Percentiles rank a stretch among this genome's conserved stretches.
These are phyloP conservation scores for Nakazawaea ernobii DNA, from an alignment of 805 yeast genomes.

Conservation along the genomic window DNA sequence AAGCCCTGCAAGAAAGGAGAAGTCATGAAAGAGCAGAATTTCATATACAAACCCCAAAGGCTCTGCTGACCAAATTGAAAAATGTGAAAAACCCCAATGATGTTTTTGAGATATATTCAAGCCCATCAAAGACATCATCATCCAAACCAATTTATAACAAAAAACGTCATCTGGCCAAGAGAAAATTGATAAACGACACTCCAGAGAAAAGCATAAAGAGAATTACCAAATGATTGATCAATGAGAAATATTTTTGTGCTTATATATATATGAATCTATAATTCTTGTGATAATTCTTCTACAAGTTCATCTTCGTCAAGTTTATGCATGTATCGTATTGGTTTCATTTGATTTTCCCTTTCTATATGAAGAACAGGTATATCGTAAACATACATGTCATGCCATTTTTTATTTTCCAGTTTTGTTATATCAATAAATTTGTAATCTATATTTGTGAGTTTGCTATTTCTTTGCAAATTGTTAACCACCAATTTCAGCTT, in stretches of 20 bases:
- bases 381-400: slow-evolving; percentile 67
- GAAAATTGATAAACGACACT: neutral
- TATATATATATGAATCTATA: too few species aligned
- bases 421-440: slow-evolving; percentile 51
- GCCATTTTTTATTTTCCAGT: slow-evolving; percentile 57
- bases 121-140: neutral
- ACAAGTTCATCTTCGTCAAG: slow-evolving; percentile 48
- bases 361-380: slow-evolving; percentile 74
- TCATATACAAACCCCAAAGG: neutral
- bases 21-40: neutral
- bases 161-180: neutral
- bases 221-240: neutral
- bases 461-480: slow-evolving; percentile 31
- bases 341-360: slow-evolving; percentile 35
- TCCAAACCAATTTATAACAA: neutral
- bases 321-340: slow-evolving; percentile 64
- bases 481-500: slow-evolving; percentile 52
- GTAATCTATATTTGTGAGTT: slow-evolving; percentile 26
- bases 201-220: neutral
- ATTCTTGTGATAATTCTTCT: slow-evolving; percentile 40
- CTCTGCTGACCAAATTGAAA: neutral
- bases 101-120: slow-evolving; percentile 1
- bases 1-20: neutral
- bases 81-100: neutral
- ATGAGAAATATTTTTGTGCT: too few species aligned